phyloP scores from a whole-genome alignment of 1,284 basidiomycete species.

The Flammula alnicola region DNA sequence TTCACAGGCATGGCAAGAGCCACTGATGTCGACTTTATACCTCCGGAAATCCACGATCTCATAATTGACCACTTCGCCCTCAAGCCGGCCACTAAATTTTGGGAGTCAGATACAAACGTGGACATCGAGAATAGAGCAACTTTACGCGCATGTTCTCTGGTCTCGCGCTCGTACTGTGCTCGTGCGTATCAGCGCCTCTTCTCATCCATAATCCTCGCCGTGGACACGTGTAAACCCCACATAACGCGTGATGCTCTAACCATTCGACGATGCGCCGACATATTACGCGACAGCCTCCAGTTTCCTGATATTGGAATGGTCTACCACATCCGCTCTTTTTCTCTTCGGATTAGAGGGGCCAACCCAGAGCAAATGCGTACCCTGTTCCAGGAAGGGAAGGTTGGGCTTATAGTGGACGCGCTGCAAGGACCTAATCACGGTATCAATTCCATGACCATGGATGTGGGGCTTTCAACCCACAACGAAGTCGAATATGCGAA shows the following conservation, averaged over 20 bases:
- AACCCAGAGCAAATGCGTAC: too few relatives aligned
- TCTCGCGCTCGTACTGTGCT: neutral
- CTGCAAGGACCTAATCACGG: slow-evolving; percentile 6
- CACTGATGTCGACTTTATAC: too few relatives aligned
- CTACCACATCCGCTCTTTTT: slow-evolving; percentile 6
- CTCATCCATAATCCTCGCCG: neutral
- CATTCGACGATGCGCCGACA: neutral
- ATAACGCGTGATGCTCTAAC: neutral
- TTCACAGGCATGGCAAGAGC: too few relatives aligned
- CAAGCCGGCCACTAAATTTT: neutral
- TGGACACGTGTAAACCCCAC: neutral
- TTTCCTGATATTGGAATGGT: slow-evolving; percentile 6
- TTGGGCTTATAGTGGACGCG: neutral
- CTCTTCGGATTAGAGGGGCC: too few relatives aligned
- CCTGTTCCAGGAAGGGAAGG: neutral
- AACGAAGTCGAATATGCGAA: neutral
- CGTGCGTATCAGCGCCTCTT: neutral
- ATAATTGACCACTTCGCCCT: neutral
- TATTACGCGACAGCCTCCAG: neutral
- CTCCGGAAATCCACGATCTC: neutral
- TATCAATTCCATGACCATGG: neutral
- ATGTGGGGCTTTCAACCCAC: neutral
- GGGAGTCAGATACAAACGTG: neutral
- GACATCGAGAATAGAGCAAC: neutral
- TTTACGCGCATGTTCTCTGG: neutral